These are phyloP conservation scores for Neolentinus lepideus DNA, from an alignment of 1,284 basidiomycete species.

Conservation along the genomic window DNA sequence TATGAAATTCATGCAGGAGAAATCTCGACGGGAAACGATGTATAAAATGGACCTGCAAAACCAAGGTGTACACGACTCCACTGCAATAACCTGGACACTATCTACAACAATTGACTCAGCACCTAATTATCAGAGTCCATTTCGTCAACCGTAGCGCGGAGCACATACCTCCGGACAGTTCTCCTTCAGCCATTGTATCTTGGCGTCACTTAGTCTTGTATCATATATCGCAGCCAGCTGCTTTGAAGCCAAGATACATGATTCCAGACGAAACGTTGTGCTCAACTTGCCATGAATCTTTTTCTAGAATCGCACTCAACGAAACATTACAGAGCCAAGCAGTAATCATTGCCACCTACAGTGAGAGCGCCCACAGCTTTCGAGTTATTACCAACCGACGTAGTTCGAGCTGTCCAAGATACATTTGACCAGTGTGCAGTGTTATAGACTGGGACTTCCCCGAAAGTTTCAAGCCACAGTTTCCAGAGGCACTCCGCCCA, in stretches of 20 bases:
- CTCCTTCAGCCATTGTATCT: slow-evolving; percentile 31
- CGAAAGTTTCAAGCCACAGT: slow-evolving; percentile 48
- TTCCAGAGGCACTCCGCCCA: slow-evolving; percentile 71
- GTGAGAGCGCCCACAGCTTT: slow-evolving; percentile 7
- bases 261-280: slow-evolving; percentile 42
- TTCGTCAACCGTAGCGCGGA: background rate
- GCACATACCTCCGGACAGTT: slow-evolving; percentile 33
- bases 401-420: background rate
- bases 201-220: slow-evolving; percentile 16
- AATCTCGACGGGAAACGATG: background rate
- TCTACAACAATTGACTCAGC: background rate
- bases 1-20: too few species aligned
- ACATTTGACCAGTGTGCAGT: slow-evolving; percentile 17
- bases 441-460: slow-evolving; percentile 23
- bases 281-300: slow-evolving; percentile 36
- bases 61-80: background rate
- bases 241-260: slow-evolving; percentile 43
- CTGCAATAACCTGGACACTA: background rate
- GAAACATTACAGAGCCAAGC: background rate
- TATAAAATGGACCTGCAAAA: background rate
- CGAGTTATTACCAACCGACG: slow-evolving; percentile 3
- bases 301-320: slow-evolving; percentile 17
- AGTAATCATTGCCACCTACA: slow-evolving; percentile 5
- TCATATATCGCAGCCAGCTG: slow-evolving; percentile 26
- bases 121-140: background rate